phyloP scores from a whole-genome alignment of 2,329 filamentous ascomycete species.

The Colletotrichum sansevieriae region DNA sequence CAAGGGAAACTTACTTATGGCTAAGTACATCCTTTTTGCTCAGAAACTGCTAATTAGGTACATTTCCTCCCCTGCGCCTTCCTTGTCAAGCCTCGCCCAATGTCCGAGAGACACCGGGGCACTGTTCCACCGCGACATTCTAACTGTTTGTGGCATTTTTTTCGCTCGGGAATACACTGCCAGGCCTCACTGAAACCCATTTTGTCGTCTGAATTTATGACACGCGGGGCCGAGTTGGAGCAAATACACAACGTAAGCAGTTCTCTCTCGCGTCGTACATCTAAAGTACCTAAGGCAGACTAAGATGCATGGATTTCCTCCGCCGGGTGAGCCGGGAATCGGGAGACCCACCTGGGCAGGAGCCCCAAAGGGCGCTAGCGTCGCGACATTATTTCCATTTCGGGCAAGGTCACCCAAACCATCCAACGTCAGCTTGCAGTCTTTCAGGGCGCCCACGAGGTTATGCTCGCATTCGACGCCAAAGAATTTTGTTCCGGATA shows the following conservation, averaged over 20 bases:
- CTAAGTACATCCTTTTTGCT: too few species aligned
- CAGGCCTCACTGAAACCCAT: neutral
- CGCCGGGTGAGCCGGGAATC: neutral
- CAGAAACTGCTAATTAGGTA: too few species aligned
- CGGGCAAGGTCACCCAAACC: neutral
- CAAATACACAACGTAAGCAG: too few species aligned
- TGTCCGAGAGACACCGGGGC: neutral
- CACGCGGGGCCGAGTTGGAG: neutral
- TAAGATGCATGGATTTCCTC: neutral
- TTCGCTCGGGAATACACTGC: neutral
- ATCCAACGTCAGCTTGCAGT: neutral
- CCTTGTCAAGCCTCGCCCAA: too few species aligned
- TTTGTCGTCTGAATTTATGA: fast-evolving
- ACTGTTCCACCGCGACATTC: neutral
- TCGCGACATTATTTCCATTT: conserved; percentile 25
- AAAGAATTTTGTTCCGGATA: neutral
- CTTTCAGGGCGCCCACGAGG: neutral
- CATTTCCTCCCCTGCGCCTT: too few species aligned
- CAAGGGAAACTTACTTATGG: too few species aligned
- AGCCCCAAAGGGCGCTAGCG: conserved; percentile 6
- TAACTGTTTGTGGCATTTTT: neutral
- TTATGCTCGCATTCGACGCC: neutral
- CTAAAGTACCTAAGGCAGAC: neutral
- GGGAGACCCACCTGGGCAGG: neutral
- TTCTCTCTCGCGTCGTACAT: neutral